Base-by-base conservation (phyloP, 2,329 filamentous ascomycete genomes). In the Hypoxylon sp. region DNA sequence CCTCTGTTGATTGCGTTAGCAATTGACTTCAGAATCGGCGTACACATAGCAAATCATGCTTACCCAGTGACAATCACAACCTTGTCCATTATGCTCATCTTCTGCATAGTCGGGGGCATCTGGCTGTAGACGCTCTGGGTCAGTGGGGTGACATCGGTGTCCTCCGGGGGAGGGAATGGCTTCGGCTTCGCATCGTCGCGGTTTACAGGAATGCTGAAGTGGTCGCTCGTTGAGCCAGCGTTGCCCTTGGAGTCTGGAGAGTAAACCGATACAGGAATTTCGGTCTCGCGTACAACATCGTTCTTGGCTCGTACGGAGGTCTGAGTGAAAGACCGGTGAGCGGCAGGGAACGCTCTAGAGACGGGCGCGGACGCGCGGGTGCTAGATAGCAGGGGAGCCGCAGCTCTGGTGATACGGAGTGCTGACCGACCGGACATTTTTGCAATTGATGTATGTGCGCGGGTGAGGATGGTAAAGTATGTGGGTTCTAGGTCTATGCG, bases 1-100 rank as follows among this genome's bases (percentile, higher is more conserved):
- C 89, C 91, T 74, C 90, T 90, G 64, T 62, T 48, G 30, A 17
- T 30, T 20, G 58, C 70, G 59, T 73, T 49, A 72, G 70, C 56
- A 44, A 58, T 46, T 46, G 22, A 41, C 32, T 54, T 58, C 34
- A 54, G 28, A 51, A 53, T 22, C 17, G 19, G 20, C 30, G 46
- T 46, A 28, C 24, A 26, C 20, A 26, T 26, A 80, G 72, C 56
- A 43, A 55, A 61, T 62, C 17, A 26, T 8, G 24, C 84, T 76
- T 83, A 89, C 87, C 88, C 90, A 75, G 90, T 92, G 71, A 93
- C 78, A 68, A 92, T 83, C 69, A 91, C 89, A 58, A 89, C 86
- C 83, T 92, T 92, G 75, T 83, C 88, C 75, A 85, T 85, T 64
- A 92, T 82, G 54, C 83, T 87, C 84, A 91, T 89, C 78, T 85